phyloP scores from a whole-genome alignment of 2,329 filamentous ascomycete genomes.

The Aulographum hederae region DNA sequence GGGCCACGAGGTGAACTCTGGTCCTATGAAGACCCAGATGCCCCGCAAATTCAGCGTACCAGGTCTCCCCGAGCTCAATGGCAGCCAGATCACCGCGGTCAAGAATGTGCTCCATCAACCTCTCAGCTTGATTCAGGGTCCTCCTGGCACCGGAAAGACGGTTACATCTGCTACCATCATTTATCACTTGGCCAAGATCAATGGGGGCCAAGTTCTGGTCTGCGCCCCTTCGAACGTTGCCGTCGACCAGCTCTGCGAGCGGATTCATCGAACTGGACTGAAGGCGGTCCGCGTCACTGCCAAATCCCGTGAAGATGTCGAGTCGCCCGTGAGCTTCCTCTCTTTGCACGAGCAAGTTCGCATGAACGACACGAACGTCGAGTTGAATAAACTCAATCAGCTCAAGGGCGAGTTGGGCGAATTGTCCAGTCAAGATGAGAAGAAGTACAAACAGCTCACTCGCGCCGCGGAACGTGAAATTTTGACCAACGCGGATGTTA shows the following conservation, averaged over 20 bases:
- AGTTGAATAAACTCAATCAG: constrained; percentile 80
- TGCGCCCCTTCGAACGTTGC: constrained; percentile 97
- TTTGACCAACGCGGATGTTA: constrained; percentile 84
- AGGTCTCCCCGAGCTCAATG: constrained; percentile 83
- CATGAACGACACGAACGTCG: constrained; percentile 90
- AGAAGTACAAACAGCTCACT: constrained; percentile 93
- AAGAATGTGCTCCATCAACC: constrained; percentile 89
- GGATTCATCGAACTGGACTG: constrained; percentile 81
- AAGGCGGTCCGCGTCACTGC: constrained; percentile 98
- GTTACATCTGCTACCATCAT: constrained; percentile 98
- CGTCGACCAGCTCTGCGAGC: constrained; percentile 93
- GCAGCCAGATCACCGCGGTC: constrained; percentile 89
- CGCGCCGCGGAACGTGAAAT: constrained; percentile 91
- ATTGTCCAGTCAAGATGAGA: constrained; percentile 87
- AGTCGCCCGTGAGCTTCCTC: constrained; percentile 92
- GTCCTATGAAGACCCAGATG: constrained; percentile 86
- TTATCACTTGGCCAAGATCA: constrained; percentile 91
- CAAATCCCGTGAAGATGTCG: constrained; percentile 95
- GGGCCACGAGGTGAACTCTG: constrained; percentile 84
- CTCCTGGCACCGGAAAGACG: constrained; percentile 93
- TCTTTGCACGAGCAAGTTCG: constrained; percentile 93
- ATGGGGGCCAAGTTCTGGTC: constrained; percentile 83
- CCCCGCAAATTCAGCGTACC: constrained; percentile 96
- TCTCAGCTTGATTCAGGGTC: constrained; percentile 87
- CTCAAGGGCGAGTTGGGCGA: constrained; percentile 86